Evolutionary conservation across 2,329 filamentous ascomycete species (phyloP), one percentile per base, ranked within the genome.

Genomic region (Rhexocercosporidium sp.): DNA sequence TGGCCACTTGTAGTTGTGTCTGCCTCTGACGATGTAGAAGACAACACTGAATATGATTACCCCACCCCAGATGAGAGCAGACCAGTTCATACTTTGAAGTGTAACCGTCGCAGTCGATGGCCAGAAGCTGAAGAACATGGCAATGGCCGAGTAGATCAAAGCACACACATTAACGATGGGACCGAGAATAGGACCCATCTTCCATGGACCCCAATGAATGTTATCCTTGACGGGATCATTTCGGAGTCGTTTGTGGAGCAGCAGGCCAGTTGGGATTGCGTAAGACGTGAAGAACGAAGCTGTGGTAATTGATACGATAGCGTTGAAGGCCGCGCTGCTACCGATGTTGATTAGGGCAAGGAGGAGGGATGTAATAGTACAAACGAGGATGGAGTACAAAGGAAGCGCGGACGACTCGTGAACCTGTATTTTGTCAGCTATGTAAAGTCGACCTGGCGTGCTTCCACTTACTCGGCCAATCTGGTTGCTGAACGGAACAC

Each of bases 71-170:
- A 85, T 79, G 2, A 85, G 70, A 9, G 83, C 75, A 25, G 79
- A 82, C 70, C 81, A 86, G 73, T 86, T 86, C 79, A 84, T 82
- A 14, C 76, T 81, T 0, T 75, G 73, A 0, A 79, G 47, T 20
- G 65, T 72, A 27, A 72, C 69, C 8, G 53, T 44, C 11, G 37
- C 20, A 9, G 63, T 66, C 1, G 65, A 25, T 7, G 71, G 71
- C 51, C 64, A 71, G 59, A 79, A 73, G 66, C 88, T 89, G 74
- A 88, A 88, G 29, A 82, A 73, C 3, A 82, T 83, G 0, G 86
- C 85, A 1, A 85, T 76, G 20, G 72, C 25, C 6, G 34, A 69
- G 56, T 65, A 68, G 46, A 66, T 57, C 22, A 71, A 51, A 27
- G 65, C 68, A 25, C 62, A 57, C 11, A 65, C 59, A 61, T 70